Evolutionary conservation across 805 yeast species (phyloP), one percentile per base, ranked within the genome.

Genomic region (Lachancea meyersii): DNA sequence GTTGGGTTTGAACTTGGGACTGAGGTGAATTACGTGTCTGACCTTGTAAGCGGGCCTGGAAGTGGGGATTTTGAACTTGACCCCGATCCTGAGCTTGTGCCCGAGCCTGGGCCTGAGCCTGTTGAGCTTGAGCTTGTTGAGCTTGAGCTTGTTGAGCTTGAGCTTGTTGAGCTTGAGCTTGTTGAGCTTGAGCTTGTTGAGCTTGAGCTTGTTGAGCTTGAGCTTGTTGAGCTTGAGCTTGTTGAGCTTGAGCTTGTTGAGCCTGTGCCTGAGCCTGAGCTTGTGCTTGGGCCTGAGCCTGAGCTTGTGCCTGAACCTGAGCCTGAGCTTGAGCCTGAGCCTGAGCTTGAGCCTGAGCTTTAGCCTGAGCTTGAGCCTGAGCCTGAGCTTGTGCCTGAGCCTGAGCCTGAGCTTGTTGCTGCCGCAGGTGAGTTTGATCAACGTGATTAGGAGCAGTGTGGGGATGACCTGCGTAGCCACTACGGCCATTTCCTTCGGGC

Each of bases 341-440:
- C 17, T 34, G 37, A 7, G 19, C 27, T 34, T 38, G 41, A 21
- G 34, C 26, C 14, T 38, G 41, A 30, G 26, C 35, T 22, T 38
- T 34, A n/a, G 41, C 28, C 17, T 38, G 41, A 21, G 26, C 35
- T 10, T 11, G 41, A 21, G 34, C 35, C 19, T 38, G 41, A 36
- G 33, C 33, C 14, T 36, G 32, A 36, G 32, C 33, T 5, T 24
- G 28, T 19, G 24, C 33, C 4, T 22, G 28, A 17, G 7, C 33
- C 19, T 24, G 28, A 13, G 24, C 23, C 9, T 24, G 28, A 9
- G 24, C 33, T 8, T 24, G 31, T 19, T 26, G 35, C 22, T 49
- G 55, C 18, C 55, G 62, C 30, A 54, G 65, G 17, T 55, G 57
- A 19, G 31, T 24, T 23, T 31, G 9, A 22, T 20, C 38, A 24